Conservation (phyloP, 192 early-diverging fungal species). For the Podila horticola region DNA sequence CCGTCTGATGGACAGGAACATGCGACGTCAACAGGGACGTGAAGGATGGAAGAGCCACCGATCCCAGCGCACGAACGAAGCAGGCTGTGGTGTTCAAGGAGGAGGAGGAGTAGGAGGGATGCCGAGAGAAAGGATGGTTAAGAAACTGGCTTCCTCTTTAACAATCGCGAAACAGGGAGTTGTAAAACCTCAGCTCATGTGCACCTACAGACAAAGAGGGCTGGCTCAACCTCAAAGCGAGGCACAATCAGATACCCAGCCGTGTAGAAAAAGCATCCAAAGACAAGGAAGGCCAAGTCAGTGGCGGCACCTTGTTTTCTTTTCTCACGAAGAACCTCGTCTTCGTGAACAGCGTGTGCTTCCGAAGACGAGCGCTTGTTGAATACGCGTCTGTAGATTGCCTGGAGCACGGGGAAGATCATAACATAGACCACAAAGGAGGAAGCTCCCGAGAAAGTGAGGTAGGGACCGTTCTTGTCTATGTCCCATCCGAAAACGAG, state of each 20-base stretch:
- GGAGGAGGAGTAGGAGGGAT: background rate
- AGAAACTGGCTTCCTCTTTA: too few species aligned
- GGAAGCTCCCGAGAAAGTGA: constrained; percentile 4
- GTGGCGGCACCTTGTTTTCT: background rate
- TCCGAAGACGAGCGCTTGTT: background rate
- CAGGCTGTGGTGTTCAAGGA: constrained; percentile 3
- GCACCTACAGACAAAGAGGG: constrained; percentile 18
- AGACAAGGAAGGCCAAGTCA: constrained; percentile 37
- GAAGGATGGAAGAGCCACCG: constrained; percentile 20
- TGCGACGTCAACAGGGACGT: constrained; percentile 22
- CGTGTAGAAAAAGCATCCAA: constrained; percentile 14
- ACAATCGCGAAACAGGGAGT: background rate
- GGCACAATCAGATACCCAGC: constrained; percentile 14
- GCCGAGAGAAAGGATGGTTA: too few species aligned
- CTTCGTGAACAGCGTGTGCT: background rate
- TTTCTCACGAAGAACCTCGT: background rate
- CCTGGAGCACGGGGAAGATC: constrained; percentile 30
- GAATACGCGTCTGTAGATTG: constrained; percentile 10
- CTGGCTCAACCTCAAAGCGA: constrained; percentile 1
- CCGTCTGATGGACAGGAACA: constrained; percentile 32
- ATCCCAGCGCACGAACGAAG: constrained; percentile 20
- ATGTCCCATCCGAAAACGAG: constrained; percentile 24
- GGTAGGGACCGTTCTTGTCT: constrained; percentile 4
- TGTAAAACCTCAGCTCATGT: background rate
- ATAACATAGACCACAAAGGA: constrained; percentile 26